phyloP scores from a whole-genome alignment of 352 stramenopile genomes.

The Pythium dissimile region DNA sequence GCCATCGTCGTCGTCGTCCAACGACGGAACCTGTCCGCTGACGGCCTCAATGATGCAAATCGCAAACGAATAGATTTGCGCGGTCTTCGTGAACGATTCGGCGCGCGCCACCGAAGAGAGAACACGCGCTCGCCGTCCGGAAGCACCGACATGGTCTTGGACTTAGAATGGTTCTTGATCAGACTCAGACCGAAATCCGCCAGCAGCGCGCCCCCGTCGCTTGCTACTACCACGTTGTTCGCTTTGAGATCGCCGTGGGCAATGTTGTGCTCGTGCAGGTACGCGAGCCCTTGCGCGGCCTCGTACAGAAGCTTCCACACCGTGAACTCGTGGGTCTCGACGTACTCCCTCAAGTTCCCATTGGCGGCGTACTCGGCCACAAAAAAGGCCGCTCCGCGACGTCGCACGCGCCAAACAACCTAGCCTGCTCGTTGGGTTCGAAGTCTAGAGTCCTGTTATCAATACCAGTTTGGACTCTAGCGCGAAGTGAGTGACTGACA shows the following conservation, averaged over 20 bases:
- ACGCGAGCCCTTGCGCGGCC: slow-evolving; percentile 29
- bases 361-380: slow-evolving; percentile 26
- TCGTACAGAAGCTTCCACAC: slow-evolving; percentile 34
- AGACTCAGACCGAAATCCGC: slow-evolving; percentile 32
- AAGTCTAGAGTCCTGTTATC: too few relatives aligned
- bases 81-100: slow-evolving; percentile 17
- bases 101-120: slow-evolving; percentile 23
- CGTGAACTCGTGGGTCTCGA: slow-evolving; percentile 5
- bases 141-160: background rate
- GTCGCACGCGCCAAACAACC: slow-evolving; percentile 49
- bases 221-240: slow-evolving; percentile 35
- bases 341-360: slow-evolving; percentile 17
- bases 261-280: slow-evolving; percentile 34
- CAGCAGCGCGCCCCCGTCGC: slow-evolving; percentile 26
- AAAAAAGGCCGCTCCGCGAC: slow-evolving; percentile 19
- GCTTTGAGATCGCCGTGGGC: slow-evolving; percentile 69
- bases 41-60: slow-evolving; percentile 14
- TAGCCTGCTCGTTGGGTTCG: too few relatives aligned
- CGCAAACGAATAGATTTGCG: slow-evolving; percentile 11
- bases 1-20: too few relatives aligned
- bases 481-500: too few relatives aligned
- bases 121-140: background rate
- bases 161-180: slow-evolving; percentile 1
- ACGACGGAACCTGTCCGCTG: slow-evolving; percentile 1
- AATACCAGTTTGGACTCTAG: too few relatives aligned